Conservation (phyloP, 257 asterid species). For the Coffea eugenioides region DNA sequence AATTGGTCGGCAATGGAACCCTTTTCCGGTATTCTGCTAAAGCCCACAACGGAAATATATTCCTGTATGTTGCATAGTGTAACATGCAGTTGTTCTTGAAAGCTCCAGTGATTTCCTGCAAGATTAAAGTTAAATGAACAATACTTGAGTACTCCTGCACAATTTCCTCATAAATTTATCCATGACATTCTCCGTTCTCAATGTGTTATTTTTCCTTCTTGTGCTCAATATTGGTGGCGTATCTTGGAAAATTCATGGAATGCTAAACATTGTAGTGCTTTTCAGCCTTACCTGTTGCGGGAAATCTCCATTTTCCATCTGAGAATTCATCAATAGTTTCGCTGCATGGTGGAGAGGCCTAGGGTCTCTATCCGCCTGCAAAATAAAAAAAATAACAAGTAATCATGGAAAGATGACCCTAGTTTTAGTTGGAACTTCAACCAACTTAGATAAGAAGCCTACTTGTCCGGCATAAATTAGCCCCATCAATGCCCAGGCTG, state of each 20-base stretch:
- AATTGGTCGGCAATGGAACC: conserved; percentile 14
- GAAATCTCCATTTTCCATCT: conserved; percentile 76
- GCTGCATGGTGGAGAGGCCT: conserved; percentile 80
- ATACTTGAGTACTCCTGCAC: neutral
- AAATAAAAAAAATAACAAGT: neutral
- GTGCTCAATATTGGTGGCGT: too few species aligned
- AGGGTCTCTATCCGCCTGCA: conserved; percentile 51
- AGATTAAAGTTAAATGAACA: neutral
- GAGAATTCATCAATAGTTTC: conserved; percentile 72
- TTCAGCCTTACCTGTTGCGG: conserved; percentile 62
- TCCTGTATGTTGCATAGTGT: conserved; percentile 76
- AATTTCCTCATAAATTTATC: too few species aligned
- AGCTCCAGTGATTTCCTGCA: conserved; percentile 74
- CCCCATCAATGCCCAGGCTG: conserved; percentile 93
- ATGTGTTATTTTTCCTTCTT: too few species aligned
- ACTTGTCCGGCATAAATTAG: conserved; percentile 80
- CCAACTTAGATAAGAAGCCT: neutral
- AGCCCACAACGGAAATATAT: conserved; percentile 73
- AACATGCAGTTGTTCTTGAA: conserved; percentile 82
- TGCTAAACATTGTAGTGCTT: neutral
- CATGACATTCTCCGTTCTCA: too few species aligned
- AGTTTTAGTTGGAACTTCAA: neutral
- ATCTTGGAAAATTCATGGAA: neutral
- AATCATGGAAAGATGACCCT: too few species aligned
- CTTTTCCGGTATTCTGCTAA: conserved; percentile 64